phyloP scores from a whole-genome alignment of 768 basidiomycete genomes.

The Mycena albidolilacea region DNA sequence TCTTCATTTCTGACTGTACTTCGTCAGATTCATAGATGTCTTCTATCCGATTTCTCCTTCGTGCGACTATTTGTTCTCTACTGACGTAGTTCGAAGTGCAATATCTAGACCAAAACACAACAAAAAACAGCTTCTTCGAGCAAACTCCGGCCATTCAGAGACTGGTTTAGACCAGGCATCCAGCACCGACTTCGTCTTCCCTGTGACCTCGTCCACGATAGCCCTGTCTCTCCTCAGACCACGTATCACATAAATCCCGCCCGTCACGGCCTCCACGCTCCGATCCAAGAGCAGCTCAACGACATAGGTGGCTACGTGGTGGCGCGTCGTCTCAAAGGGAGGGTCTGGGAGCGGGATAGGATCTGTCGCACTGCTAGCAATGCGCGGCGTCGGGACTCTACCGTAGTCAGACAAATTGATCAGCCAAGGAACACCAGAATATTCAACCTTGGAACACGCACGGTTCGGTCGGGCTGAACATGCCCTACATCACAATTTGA shows the following conservation, averaged over 20 bases:
- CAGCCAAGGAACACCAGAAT: too few relatives aligned
- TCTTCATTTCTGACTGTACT: too few relatives aligned
- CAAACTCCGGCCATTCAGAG: too few relatives aligned
- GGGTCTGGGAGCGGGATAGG: slow-evolving; percentile 22
- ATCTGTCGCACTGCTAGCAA: background rate
- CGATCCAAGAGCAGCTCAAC: slow-evolving; percentile 19
- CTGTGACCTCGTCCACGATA: background rate
- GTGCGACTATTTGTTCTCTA: too few relatives aligned
- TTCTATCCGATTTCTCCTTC: too few relatives aligned
- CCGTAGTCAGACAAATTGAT: too few relatives aligned
- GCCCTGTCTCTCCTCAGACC: slow-evolving; percentile 17
- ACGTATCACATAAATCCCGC: slow-evolving; percentile 9
- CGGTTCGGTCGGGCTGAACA: slow-evolving; percentile 20
- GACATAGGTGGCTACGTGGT: slow-evolving; percentile 27
- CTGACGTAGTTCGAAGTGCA: too few relatives aligned
- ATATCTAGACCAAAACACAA: too few relatives aligned
- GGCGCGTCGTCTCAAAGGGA: slow-evolving; percentile 28
- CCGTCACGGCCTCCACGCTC: background rate
- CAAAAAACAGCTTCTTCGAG: too few relatives aligned
- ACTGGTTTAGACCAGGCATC: background rate
- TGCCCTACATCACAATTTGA: background rate
- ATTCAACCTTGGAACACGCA: background rate
- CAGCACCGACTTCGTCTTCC: slow-evolving; percentile 21
- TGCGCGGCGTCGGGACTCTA: slow-evolving; percentile 9
- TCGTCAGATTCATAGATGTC: too few relatives aligned